Base-by-base conservation (phyloP, 148 eudicot genomes). In the Cornus controversa region DNA sequence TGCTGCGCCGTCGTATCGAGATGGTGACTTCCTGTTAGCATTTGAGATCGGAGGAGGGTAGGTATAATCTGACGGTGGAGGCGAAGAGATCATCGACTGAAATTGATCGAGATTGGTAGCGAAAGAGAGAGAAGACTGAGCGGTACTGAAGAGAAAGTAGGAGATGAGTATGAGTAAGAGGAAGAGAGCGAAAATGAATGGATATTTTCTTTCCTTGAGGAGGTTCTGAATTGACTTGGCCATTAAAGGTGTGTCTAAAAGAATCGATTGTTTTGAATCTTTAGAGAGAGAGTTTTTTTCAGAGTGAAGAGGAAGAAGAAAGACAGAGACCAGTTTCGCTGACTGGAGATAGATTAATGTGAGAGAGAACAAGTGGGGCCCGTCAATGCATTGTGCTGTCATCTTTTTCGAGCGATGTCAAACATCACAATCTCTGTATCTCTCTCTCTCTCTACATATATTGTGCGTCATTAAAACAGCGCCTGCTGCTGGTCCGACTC, bases 101-200 rank as follows among this genome's bases (percentile, higher is more conserved):
- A 24, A 53, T 18, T 23, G 26, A 72, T 37, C 9, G 68, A 27
- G 75, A 23, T 65, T 23, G 77, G 84, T 26, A 79, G 71, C 66
- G 70, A 65, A 34, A 40, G 69, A 69, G 77, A 68, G 16, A 24
- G 82, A 79, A 63, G 82, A 77, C 9, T 83, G 81, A 16, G 92
- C 75, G 68, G 60, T 81, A 84, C 88, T 80, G 71, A 93, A 20
- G 87, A 91, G 81, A 76, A 90, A 26, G 67, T 87, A 80, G 27
- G 90, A 72, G 81, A 82, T 75, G 72, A 87, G 79, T 78, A 86
- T 79, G 81, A 92, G 85, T 66, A 93, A 73, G 76, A 90, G 36
- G 71, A 88, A 80, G 85, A 93, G 82, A 34, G 89, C 78, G 87
- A 91, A 76, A 69, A 90, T 74, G 90, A 93, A 89, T 0, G 98